Evolutionary conservation across 352 stramenopile genomes (phyloP), one percentile per base, ranked within the genome.

Genomic region (Phytophthora cryptogea): DNA sequence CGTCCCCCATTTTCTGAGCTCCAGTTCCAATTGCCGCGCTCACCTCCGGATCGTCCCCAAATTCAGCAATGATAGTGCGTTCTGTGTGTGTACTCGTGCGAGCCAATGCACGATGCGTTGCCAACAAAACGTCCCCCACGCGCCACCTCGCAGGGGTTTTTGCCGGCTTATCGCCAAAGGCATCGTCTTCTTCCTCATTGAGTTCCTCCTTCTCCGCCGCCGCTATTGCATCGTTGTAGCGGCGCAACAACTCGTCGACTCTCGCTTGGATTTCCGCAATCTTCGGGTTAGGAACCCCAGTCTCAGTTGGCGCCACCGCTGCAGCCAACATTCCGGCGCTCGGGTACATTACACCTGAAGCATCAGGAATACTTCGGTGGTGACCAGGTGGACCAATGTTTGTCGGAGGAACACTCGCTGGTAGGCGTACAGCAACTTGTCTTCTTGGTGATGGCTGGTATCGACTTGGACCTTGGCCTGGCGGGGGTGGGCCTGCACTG

Each of bases 231-330:
- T 88, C 82, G 43, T 92, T 76, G 49, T 83, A 92, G 4, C 69
- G 72, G 9, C 82, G 79, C 43, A 92, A 71, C 16, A 92, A 65
- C n/a, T 89, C 82, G 5, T 72, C 76, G 30, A 92, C 82, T 26
- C 82, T 74, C 11, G 72, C 81, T 63, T 88, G 82, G 59, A 92
- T 92, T 23, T 79, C 82, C 1, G 68, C 73, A 26, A 89, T 74
- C 49, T 89, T 70, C 0, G 79, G 71, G 28, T 85, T 86, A 5
- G 53, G 41, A 16, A 45, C 43, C 2, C 41, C 48, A 31, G 47
- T 16, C 20, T 20, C 9, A 4, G 39, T 13, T 13, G 47, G 26
- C 6, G 45, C 20, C 13, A 36, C 33, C 4, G 49, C 49, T 5
- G 53, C 32, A 33, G 51, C 37, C 6, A 71, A n/a, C 45, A 69